These are phyloP conservation scores for Lachnellula cervina DNA, from an alignment of 2,329 filamentous ascomycete genomes.

Conservation along the genomic window DNA sequence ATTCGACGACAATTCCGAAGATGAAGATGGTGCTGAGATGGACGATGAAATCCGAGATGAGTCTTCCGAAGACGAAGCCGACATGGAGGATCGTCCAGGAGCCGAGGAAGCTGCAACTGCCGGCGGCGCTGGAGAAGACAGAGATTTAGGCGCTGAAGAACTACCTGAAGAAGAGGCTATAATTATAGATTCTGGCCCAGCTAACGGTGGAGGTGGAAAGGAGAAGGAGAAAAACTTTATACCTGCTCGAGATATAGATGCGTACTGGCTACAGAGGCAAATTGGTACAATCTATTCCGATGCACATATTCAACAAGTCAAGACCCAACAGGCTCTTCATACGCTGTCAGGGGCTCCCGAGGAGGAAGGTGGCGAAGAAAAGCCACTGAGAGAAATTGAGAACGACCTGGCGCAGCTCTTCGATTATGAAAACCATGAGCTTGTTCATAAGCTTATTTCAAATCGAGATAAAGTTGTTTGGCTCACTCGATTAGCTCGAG, in stretches of 20 bases:
- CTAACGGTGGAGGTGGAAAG: slow-evolving; percentile 41
- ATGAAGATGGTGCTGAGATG: slow-evolving; percentile 72
- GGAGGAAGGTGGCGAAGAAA: slow-evolving; percentile 74
- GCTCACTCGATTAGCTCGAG: slow-evolving; percentile 81
- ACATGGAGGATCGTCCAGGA: slow-evolving; percentile 54
- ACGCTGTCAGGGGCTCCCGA: slow-evolving; percentile 74
- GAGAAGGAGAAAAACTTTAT: slow-evolving; percentile 58
- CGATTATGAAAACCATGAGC: slow-evolving; percentile 91
- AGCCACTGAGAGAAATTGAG: slow-evolving; percentile 85
- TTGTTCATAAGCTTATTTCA: slow-evolving; percentile 84
- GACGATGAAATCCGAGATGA: slow-evolving; percentile 86
- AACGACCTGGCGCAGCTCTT: slow-evolving; percentile 99
- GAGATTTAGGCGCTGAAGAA: slow-evolving; percentile 45
- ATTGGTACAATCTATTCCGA: slow-evolving; percentile 86
- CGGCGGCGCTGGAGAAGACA: slow-evolving; percentile 44
- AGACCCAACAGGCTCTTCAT: slow-evolving; percentile 77
- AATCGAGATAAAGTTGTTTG: slow-evolving; percentile 95
- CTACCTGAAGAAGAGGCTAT: slow-evolving; percentile 67
- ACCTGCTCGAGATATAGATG: slow-evolving; percentile 85
- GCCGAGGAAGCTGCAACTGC: slow-evolving; percentile 46
- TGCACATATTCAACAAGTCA: slow-evolving; percentile 88
- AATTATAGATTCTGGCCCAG: slow-evolving; percentile 68
- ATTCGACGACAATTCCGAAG: slow-evolving; percentile 86
- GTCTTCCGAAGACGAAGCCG: slow-evolving; percentile 73
- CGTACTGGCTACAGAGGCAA: slow-evolving; percentile 93